Evolutionary conservation across 1,284 basidiomycete species (phyloP), one percentile per base, ranked within the genome.

Genomic region (Flammula alnicola): DNA sequence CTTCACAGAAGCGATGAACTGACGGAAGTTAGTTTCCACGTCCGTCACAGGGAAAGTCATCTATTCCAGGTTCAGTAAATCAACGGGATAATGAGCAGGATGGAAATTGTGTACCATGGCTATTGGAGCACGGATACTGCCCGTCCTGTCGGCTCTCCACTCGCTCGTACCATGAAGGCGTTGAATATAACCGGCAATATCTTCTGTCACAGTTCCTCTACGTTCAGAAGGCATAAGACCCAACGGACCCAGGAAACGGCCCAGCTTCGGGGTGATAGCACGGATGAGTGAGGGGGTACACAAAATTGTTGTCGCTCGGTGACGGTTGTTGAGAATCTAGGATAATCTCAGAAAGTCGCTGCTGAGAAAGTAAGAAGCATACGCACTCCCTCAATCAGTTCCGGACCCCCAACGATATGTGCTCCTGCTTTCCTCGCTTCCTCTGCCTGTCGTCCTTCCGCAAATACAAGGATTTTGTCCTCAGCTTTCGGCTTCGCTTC

Each of bases 181-280:
- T 58, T 83, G 78, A 51, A 99, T 87, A 51, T 90, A 93, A 11
- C 84, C 83, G 11, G 76, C 84, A 49, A 97, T 78, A 52, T 96
- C 91, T 46, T 93, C 88, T 0, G 91, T 92, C 6, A 98, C 96
- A 0, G 95, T 97, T 3, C 96, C 96, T 57, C 96, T 82, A 69
- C 95, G 88, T 54, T 89, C 89, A 6, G 91, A 92, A 11, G 96
- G 96, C 94, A 99, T 98, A 45, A 99, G 72, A 54, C 95, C 95
- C 53, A 93, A 86, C 33, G 94, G 95, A 64, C 96, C 97, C 20
- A 99, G 79, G 52, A 93, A 83, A 58, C 95, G 86, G 26, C 95
- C 95, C 5, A 98, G 79, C 59, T 82, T 83, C 10, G 87, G 84
- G 19, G 90, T 86, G 53, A 98, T 91, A 26, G 82, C 72, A 22